Percentiles rank a stretch among this genome's conserved stretches.
Conservation (phyloP, 331 rosid genomes). For the Pyracantha coccinea region DNA sequence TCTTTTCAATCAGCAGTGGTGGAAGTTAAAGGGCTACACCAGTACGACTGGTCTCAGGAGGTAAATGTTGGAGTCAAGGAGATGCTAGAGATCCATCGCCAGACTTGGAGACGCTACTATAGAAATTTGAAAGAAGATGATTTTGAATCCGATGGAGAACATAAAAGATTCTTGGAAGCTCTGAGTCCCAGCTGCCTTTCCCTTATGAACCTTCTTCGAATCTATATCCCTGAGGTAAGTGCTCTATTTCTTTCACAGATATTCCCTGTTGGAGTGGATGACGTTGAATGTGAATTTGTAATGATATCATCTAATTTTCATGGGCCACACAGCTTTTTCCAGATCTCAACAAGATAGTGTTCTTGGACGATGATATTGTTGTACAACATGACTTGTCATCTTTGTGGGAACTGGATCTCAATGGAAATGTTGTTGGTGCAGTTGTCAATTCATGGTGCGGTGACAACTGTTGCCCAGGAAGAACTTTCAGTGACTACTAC, state of each 20-base stretch:
- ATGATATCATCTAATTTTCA: slow-evolving; percentile 35
- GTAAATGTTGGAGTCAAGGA: slow-evolving; percentile 66
- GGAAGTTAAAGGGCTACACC: slow-evolving; percentile 89
- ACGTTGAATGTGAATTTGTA: slow-evolving; percentile 24
- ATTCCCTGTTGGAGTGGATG: slow-evolving; percentile 19
- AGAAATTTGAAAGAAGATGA: slow-evolving; percentile 38
- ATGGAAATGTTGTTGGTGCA: slow-evolving; percentile 77
- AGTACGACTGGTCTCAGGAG: slow-evolving; percentile 81
- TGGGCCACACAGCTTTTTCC: slow-evolving; percentile 80
- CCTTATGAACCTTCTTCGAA: slow-evolving; percentile 77
- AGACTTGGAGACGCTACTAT: slow-evolving; percentile 57
- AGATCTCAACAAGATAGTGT: slow-evolving; percentile 64
- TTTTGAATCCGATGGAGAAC: slow-evolving; percentile 28
- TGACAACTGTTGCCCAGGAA: slow-evolving; percentile 59
- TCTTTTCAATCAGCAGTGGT: slow-evolving; percentile 52
- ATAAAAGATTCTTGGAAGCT: slow-evolving; percentile 37
- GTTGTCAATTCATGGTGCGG: slow-evolving; percentile 62
- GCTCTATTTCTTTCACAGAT: slow-evolving; percentile 15
- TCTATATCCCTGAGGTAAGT: slow-evolving; percentile 72
- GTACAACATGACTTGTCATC: slow-evolving; percentile 77
- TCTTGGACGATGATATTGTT: slow-evolving; percentile 84
- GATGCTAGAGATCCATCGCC: slow-evolving; percentile 66
- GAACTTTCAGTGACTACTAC: slow-evolving; percentile 55
- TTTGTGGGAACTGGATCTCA: slow-evolving; percentile 76
- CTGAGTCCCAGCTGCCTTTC: slow-evolving; percentile 63